Base-by-base conservation (phyloP, 192 early-diverging fungal species). In the Podila horticola region DNA sequence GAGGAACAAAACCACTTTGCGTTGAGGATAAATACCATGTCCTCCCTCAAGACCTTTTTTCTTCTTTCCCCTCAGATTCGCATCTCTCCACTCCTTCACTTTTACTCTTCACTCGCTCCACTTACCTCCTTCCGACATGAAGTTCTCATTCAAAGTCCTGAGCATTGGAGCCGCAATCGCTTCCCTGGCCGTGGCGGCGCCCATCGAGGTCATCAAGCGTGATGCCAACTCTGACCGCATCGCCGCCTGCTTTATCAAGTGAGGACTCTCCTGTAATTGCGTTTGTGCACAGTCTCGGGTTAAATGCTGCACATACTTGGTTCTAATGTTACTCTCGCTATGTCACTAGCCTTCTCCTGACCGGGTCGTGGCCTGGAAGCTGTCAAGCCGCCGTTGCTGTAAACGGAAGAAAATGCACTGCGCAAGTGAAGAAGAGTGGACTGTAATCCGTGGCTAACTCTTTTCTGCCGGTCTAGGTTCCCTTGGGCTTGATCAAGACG, bases 401-500 rank as follows among this genome's bases (percentile, higher is more conserved):
- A 73, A 65, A 71, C 30, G 12, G 11, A 45, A 17, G 12, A 45
- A 45, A 45, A 24, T 19, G 38, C 30, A 9, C n/a, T 20, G 41
- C 2, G 41, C 41, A 45, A 45, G 41, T 36, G 34, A 36, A 36
- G 7, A 36, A 36, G 7, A 6, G 33, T 36, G 34, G 34, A 10
- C 34, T 10, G 1, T 36, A 36, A 36, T 36, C 34, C 34, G 11
- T 36, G 9, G 7, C 41, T 45, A 17, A 45, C 11, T 15, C 41
- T 15, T 45, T 15, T 26, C 34, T 58, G 51, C 6, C 8, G n/a
- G 28, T 26, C 36, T 57, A 79, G 76, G 74, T 52, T 9, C 29
- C 72, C 19, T 45, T 86, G 22, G 64, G 84, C 17, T 70, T 88
- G 62, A 86, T 85, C 51, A 38, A 72, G 30, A 31, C 63, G 26